A percentile compares a stretch with the other conserved stretches of the same genome.
These are phyloP conservation scores for Syncephalastrum contaminatum DNA, from an alignment of 371 early-diverging fungal genomes.

Conservation along the genomic window DNA sequence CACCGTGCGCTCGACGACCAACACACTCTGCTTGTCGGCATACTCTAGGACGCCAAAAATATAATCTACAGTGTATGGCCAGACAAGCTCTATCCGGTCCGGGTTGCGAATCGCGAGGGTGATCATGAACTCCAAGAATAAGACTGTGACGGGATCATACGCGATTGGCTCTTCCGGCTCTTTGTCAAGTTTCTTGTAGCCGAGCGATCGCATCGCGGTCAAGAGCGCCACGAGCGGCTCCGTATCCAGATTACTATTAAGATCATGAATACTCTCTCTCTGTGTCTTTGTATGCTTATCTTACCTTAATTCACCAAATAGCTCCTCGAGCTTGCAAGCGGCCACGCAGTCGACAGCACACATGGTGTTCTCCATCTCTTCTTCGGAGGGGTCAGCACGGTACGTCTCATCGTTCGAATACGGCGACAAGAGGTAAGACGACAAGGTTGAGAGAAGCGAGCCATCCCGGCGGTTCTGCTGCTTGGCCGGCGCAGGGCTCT, in stretches of 20 bases:
- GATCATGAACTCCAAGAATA: slow-evolving; percentile 77
- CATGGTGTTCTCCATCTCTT: slow-evolving; percentile 72
- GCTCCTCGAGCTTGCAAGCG: slow-evolving; percentile 71
- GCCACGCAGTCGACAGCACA: slow-evolving; percentile 71
- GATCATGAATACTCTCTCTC: slow-evolving; percentile 1
- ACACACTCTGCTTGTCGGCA: slow-evolving; percentile 66
- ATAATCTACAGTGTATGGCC: slow-evolving; percentile 67
- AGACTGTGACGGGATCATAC: slow-evolving; percentile 68
- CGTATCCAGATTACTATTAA: slow-evolving; percentile 60
- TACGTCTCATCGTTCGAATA: slow-evolving; percentile 59
- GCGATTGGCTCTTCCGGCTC: slow-evolving; percentile 43
- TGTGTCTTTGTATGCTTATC: background rate
- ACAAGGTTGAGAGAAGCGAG: slow-evolving; percentile 76
- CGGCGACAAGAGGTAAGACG: slow-evolving; percentile 74
- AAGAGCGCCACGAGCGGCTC: slow-evolving; percentile 60
- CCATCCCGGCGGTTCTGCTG: slow-evolving; percentile 59
- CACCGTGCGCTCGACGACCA: slow-evolving; percentile 76
- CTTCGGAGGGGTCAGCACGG: slow-evolving; percentile 67
- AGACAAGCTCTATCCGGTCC: slow-evolving; percentile 60
- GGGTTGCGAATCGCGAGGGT: slow-evolving; percentile 75
- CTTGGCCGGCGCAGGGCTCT: slow-evolving; percentile 46
- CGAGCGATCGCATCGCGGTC: slow-evolving; percentile 49
- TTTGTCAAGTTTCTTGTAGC: slow-evolving; percentile 33
- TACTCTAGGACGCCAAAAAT: slow-evolving; percentile 68
- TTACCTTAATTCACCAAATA: slow-evolving; percentile 71